Base-by-base conservation (phyloP, 2,329 filamentous ascomycete species). In the Aureobasidium pullulans region DNA sequence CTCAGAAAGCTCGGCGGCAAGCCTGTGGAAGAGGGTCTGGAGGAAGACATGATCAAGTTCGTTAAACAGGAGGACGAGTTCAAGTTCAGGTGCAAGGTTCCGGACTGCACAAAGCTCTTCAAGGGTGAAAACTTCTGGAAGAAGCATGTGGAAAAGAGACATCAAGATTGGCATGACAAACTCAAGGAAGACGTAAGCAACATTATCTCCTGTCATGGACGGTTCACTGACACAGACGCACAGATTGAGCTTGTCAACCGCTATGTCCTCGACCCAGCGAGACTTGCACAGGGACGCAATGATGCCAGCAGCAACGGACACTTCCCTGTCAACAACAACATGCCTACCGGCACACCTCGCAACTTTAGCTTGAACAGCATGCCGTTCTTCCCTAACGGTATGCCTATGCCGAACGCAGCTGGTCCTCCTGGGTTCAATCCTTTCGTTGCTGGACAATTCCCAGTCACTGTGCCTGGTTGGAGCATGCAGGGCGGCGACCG, bases 21-120 rank as follows among this genome's bases (percentile, higher is more conserved):
- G 70, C 84, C 88, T 1, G 77, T 90, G 0, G 90, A 96, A 4
- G 91, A 96, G 64, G 91, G 89, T 1, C 69, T 96, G 6, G 86
- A 91, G 63, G 91, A 96, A 42, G 94, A 99, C 71, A 77, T 97
- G 40, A 72, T 77, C 64, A 96, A 95, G 73, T 89, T 85, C 67
- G 90, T 97, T 63, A 96, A 96, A 77, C 93, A 97, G 74, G 94
- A 99, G 72, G 95, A 99, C 67, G 92, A 96, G 72, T 87, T 93
- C 68, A 97, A 97, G 72, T 99, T 87, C 80, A 85, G 95, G 62
- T 99, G 94, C 81, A 96, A 94, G 73, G 92, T 96, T 4, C 93
- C 93, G 1, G 92, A 96, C 40, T 99, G 94, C 74, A 88, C 88
- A 10, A 99, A 99, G 75, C 79, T 99, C 7, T 99, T 99, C 81